These are phyloP conservation scores for Tricladium varicosporioides DNA, from an alignment of 2,329 filamentous ascomycete species.

Conservation along the genomic window DNA sequence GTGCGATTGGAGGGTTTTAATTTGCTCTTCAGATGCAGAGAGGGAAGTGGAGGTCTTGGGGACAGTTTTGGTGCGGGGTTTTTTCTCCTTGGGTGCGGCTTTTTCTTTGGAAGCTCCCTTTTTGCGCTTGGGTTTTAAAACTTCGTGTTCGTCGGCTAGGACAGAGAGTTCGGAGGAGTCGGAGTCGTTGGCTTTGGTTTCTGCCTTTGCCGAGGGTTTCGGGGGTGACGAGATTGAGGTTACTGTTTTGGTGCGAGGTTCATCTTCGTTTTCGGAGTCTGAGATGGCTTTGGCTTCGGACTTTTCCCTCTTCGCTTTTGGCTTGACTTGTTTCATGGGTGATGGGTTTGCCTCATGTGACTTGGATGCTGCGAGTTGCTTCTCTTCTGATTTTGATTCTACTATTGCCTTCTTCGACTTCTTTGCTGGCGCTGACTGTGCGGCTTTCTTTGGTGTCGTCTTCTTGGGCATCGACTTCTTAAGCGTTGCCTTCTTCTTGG, in stretches of 20 bases:
- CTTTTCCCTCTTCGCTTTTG: constrained; percentile 10
- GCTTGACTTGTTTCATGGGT: constrained; percentile 1
- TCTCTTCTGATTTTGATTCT: constrained; percentile 2
- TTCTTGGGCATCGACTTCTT: constrained; percentile 10
- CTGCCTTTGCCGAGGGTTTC: constrained; percentile 7
- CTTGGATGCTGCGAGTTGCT: background rate
- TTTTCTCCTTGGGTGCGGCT: constrained; percentile 32
- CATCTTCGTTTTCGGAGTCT: constrained; percentile 9
- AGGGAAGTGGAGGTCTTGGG: constrained; percentile 36
- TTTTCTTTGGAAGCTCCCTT: constrained; percentile 36
- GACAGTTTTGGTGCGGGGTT: constrained; percentile 38
- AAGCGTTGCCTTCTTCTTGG: constrained; percentile 25
- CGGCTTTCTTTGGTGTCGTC: constrained; percentile 1
- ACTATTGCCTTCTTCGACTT: background rate
- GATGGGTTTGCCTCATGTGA: background rate
- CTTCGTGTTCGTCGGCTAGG: constrained; percentile 82
- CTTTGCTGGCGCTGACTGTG: background rate
- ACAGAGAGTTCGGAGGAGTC: constrained; percentile 64
- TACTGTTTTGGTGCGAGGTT: constrained; percentile 9
- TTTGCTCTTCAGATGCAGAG: constrained; percentile 69
- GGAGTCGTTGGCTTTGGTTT: constrained; percentile 40
- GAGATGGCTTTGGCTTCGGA: background rate
- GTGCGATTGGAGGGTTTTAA: constrained; percentile 85
- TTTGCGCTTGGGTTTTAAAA: constrained; percentile 55
- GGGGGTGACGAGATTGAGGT: background rate